These are phyloP conservation scores for Filobasidium uniguttulatum DNA, from an alignment of 1,284 basidiomycete species.

Conservation along the genomic window DNA sequence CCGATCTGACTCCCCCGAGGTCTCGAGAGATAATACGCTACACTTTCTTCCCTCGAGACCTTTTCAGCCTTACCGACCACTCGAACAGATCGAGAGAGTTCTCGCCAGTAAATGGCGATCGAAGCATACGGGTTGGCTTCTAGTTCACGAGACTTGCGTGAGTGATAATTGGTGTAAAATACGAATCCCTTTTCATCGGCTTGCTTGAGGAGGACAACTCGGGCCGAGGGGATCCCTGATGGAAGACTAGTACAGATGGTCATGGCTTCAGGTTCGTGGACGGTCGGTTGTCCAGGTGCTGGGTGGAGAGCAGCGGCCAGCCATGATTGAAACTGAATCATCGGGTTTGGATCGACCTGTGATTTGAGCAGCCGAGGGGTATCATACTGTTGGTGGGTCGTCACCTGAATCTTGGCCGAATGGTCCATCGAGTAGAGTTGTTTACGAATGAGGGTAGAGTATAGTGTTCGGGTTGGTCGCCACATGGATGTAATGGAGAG, in stretches of 20 bases:
- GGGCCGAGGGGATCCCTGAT: conserved; percentile 63
- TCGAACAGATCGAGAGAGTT: conserved; percentile 66
- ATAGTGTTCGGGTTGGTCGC: too few relatives aligned
- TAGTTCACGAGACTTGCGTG: conserved; percentile 77
- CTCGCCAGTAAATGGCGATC: conserved; percentile 82
- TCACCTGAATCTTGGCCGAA: conserved; percentile 38
- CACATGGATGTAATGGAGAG: too few relatives aligned
- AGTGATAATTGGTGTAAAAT: conserved; percentile 93
- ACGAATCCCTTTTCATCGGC: conserved; percentile 74
- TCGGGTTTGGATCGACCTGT: conserved; percentile 50
- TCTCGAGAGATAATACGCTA: conserved; percentile 69
- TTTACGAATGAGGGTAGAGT: too few relatives aligned
- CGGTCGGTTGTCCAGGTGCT: conserved; percentile 28
- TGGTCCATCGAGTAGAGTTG: too few relatives aligned
- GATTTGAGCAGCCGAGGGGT: conserved; percentile 51
- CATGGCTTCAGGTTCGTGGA: conserved; percentile 78
- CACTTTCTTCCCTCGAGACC: conserved; percentile 54
- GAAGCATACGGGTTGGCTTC: conserved; percentile 61
- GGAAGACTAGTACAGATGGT: conserved; percentile 52
- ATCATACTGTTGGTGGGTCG: conserved; percentile 61
- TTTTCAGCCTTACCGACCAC: conserved; percentile 75
- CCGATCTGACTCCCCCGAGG: conserved; percentile 75
- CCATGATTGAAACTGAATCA: conserved; percentile 73
- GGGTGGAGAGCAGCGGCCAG: conserved; percentile 49
- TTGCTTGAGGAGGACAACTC: conserved; percentile 84